Evolutionary conservation across 1,284 basidiomycete genomes (phyloP), one percentile per base, ranked within the genome.

Genomic region (Trichosporon faecale): DNA sequence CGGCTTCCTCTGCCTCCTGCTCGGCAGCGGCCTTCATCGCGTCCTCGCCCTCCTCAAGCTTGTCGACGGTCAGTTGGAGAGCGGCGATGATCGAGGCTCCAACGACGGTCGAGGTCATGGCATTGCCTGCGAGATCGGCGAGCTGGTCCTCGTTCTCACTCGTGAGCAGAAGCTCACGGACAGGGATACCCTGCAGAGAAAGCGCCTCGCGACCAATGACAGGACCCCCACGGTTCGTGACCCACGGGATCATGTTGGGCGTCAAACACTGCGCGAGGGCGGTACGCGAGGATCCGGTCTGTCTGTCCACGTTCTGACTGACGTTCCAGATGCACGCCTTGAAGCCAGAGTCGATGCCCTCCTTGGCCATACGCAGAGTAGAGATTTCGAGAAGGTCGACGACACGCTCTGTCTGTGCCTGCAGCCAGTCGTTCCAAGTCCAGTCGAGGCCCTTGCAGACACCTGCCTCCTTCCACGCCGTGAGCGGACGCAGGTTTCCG

Each of bases 261-360:
- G 95, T 98, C 21, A 98, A 87, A 81, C 95, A 98, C 1, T 93
- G 93, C 70, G 91, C 93, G 63, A 96, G 91, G 8, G 94, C 95
- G 1, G 90, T 86, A 80, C 90, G 90, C 70, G 88, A 89, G 0
- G 91, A 90, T 3, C 91, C 92, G 49, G 91, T 93, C 55, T 91
- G 92, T 16, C 94, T 89, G 81, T 95, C 93, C 33, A 98, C 95
- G 75, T 98, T 98, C 82, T 98, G 95, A 3, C 93, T 95, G n/a
- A 98, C 86, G 82, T 98, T 98, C 95, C 95, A 98, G 1, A 97
- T 91, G 83, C 91, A 94, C 88, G 92, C 94, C 80, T 95, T 95
- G 83, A 89, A 94, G 0, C 88, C 90, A 1, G 94, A 89, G 77
- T 95, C 94, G 35, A 92, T 86, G 0, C 91, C 93, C 65, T 90